These are phyloP conservation scores for Rubia peregrina DNA, from an alignment of 305 asterid genomes.

Conservation along the genomic window DNA sequence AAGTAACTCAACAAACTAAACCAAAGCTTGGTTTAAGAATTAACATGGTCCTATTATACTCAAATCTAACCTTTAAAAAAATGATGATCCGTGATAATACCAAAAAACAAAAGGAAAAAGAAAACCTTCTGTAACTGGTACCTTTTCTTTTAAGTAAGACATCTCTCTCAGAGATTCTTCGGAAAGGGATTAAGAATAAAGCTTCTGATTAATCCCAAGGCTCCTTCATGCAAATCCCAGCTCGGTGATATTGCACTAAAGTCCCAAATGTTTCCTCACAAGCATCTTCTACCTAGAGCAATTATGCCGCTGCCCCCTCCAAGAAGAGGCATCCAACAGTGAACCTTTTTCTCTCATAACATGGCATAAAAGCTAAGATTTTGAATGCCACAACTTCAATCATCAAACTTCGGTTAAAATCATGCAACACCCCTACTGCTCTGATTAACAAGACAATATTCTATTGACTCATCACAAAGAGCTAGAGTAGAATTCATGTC, in stretches of 20 bases:
- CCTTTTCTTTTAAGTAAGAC: background rate
- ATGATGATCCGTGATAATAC: background rate
- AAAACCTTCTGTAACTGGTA: background rate
- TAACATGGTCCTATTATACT: background rate
- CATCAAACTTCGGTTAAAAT: constrained; percentile 3
- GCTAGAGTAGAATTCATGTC: constrained; percentile 59
- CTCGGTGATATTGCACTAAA: background rate
- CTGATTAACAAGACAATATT: constrained; percentile 36
- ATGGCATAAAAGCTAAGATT: background rate
- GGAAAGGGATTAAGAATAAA: background rate
- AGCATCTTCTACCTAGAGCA: background rate
- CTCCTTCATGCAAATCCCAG: background rate
- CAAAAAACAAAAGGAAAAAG: background rate
- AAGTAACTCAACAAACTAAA: background rate
- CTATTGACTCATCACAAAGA: constrained; percentile 86
- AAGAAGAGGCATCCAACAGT: background rate
- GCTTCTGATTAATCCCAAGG: background rate
- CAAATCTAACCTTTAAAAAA: background rate
- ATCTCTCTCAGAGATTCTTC: background rate
- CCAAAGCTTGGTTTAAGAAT: background rate
- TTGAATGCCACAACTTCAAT: background rate
- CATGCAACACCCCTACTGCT: constrained; percentile 27
- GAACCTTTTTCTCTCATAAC: background rate
- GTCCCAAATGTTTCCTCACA: constrained; percentile 9
- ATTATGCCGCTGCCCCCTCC: background rate